Percentiles rank a stretch among this genome's conserved stretches.
Conservation (phyloP, 2,329 filamentous ascomycete genomes). For the Fusarium hainanense region DNA sequence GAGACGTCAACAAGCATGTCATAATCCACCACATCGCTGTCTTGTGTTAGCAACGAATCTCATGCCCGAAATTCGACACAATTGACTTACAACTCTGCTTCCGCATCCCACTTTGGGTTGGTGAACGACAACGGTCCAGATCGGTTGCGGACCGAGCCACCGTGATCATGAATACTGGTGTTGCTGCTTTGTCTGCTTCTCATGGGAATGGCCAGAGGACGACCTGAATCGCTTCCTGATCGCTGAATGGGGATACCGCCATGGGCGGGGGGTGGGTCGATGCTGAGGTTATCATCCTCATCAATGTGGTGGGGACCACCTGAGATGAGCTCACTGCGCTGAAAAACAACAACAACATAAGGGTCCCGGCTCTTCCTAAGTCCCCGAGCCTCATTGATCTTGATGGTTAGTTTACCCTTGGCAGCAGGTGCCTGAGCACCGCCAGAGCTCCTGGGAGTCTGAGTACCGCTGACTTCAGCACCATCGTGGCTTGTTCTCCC, state of each 20-base stretch:
- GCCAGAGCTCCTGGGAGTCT: constrained; percentile 59
- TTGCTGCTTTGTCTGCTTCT: constrained; percentile 96
- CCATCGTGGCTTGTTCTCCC: constrained; percentile 56
- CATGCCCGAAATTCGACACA: no score
- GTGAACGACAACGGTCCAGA: constrained; percentile 70
- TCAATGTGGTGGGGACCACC: constrained; percentile 78
- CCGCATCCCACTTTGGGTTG: constrained; percentile 94
- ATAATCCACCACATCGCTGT: constrained; percentile 90
- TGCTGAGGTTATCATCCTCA: constrained; percentile 64
- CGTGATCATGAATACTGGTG: constrained; percentile 80
- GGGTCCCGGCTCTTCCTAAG: constrained; percentile 86
- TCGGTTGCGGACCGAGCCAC: constrained; percentile 66
- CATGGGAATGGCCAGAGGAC: constrained; percentile 95
- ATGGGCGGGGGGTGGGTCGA: constrained; percentile 57
- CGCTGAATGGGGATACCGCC: constrained; percentile 72
- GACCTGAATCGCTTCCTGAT: constrained; percentile 82
- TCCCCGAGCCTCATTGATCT: constrained; percentile 86
- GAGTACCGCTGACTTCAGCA: constrained; percentile 61
- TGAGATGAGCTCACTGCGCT: constrained; percentile 96
- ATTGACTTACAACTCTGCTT: constrained; percentile 85
- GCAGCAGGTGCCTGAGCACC: constrained; percentile 75
- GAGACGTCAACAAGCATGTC: constrained; percentile 93
- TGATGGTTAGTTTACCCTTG: constrained; percentile 90
- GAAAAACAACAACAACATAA: constrained; percentile 96
- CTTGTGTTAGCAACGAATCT: constrained; percentile 25